These are phyloP conservation scores for Lentinula novae-zelandiae DNA, from an alignment of 1,284 basidiomycete genomes.

Conservation along the genomic window DNA sequence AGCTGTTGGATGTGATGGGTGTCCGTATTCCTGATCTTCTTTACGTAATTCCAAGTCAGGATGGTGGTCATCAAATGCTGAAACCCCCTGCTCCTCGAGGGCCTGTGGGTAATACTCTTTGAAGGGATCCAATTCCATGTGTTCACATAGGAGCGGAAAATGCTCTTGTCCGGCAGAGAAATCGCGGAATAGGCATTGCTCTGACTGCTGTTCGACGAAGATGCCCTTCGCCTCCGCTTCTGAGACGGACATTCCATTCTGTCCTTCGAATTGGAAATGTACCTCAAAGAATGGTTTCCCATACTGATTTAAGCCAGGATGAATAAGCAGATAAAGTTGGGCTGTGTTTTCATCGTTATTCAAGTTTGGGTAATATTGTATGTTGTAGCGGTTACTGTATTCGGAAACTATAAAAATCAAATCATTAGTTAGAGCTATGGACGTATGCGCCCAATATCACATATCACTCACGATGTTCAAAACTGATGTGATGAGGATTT, in stretches of 20 bases:
- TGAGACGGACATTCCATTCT: background rate
- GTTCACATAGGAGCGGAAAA: slow-evolving; percentile 1
- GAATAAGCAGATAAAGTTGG: background rate
- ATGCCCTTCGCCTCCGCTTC: background rate
- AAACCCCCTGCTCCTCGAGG: background rate
- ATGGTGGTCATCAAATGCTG: slow-evolving; percentile 1
- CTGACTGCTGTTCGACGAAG: background rate
- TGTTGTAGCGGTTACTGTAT: background rate
- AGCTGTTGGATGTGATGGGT: slow-evolving; percentile 2
- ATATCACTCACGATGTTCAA: background rate
- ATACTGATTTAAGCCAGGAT: background rate
- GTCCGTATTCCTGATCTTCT: background rate
- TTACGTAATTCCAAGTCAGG: background rate
- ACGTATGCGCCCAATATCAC: background rate
- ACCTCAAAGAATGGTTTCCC: slow-evolving; percentile 2
- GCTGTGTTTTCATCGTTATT: background rate
- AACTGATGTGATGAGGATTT: slow-evolving; percentile 3
- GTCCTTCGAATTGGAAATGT: background rate
- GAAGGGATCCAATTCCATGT: slow-evolving; percentile 4
- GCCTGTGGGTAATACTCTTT: slow-evolving; percentile 1
- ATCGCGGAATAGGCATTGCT: slow-evolving; percentile 1
- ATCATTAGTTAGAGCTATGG: background rate
- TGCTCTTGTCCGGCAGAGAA: slow-evolving; percentile 3
- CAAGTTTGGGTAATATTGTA: background rate
- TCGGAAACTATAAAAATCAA: background rate